Evolutionary conservation across 306 rosid species (phyloP), one percentile per base, ranked within the genome.

Genomic region (Gleditsia sinensis): DNA sequence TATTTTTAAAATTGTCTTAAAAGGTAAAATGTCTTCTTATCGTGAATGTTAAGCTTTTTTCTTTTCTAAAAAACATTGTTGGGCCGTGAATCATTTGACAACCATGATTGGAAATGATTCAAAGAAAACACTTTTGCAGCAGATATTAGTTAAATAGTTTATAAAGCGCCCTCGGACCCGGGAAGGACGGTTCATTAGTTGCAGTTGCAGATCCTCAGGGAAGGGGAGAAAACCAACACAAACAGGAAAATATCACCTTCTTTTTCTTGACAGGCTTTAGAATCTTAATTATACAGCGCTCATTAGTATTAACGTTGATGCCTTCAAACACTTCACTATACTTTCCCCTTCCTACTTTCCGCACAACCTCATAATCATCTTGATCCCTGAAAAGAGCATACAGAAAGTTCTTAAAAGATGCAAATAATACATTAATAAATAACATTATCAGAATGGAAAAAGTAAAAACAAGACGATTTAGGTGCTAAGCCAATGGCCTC

Each of bases 271-370:
- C 98, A 67, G 98, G 98, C 88, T 92, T 92, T 56, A 92, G 92
- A 78, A 92, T 92, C 90, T 92, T 92, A 88, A 92, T 92, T 57
- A 90, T 65, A 78, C 98, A 92, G 57, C 91, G 87, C 83, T 92
- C 98, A 28, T 84, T 90, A 86, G 81, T 87, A 36, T 85, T 90
- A 72, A 92, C 91, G 80, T 90, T 90, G 48, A 92, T 90, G 65
- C 98, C 98, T 68, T 92, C 98, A 19, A 92, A 90, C 20, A 92
- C 98, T 79, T 92, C 98, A 56, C 98, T 92, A 83, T 92, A 92
- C 64, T 92, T 92, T 77, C 98, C 96, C 80, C 98, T 88, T 77
- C 98, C 98, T 20, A 92, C 94, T 75, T 92, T 92, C 53, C 98
- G 82, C 59, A 92, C 98, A 53, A 92, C 96, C 89, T 92, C 98